Percentiles rank a stretch among this genome's conserved stretches.
Conservation (phyloP, 78 protist species). For the Dictyostelium firmibasis region DNA sequence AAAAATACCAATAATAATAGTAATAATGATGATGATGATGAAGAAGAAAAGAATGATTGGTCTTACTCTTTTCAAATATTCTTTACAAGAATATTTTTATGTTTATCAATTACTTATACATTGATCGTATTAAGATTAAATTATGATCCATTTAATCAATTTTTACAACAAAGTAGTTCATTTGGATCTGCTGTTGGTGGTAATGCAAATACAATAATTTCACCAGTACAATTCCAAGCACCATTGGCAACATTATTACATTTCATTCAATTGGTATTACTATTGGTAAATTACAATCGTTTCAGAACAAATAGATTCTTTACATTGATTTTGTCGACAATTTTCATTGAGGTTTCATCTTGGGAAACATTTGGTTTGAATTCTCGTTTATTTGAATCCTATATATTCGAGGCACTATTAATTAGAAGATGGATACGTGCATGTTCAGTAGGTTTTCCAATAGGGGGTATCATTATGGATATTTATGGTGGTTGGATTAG, state of each 20-base stretch:
- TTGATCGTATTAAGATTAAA: not conserved
- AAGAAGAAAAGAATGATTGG: not conserved
- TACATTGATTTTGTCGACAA: slow-evolving; percentile 3
- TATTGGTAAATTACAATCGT: not conserved
- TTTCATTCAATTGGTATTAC: not conserved
- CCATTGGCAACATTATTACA: slow-evolving; percentile 4
- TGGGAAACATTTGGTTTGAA: not conserved
- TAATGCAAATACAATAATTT: not conserved
- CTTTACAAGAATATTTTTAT: slow-evolving; percentile 31
- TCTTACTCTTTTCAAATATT: slow-evolving; percentile 10
- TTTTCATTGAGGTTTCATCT: not conserved
- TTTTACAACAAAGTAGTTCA: not conserved
- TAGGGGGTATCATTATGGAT: slow-evolving; percentile 20
- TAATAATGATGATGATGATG: not conserved
- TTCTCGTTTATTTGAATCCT: slow-evolving; percentile 5
- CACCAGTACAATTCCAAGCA: slow-evolving; percentile 8
- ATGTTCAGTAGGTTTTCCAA: not conserved
- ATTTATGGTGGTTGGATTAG: not conserved
- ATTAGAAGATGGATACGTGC: slow-evolving; percentile 46
- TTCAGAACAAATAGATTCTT: not conserved
- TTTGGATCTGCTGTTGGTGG: not conserved
- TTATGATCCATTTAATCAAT: slow-evolving; percentile 16
- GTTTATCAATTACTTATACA: slow-evolving; percentile 6
- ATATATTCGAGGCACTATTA: not conserved
- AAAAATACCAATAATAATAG: not conserved